phyloP scores from a whole-genome alignment of 192 early-diverging fungal genomes.

The Backusella tuberculispora region DNA sequence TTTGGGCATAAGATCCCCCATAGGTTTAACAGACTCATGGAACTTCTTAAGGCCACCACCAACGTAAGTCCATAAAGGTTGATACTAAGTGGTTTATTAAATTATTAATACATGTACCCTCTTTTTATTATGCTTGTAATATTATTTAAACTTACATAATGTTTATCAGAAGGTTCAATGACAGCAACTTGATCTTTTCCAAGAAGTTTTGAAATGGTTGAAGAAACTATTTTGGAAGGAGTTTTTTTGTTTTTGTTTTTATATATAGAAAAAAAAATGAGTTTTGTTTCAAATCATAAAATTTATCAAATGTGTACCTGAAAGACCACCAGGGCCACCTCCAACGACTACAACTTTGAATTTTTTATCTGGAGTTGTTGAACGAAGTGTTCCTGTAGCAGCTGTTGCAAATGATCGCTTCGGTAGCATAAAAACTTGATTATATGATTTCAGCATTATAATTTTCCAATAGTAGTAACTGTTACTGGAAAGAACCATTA shows the following conservation, averaged over 20 bases:
- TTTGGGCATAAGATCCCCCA: conserved; percentile 67
- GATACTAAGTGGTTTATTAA: conserved; percentile 66
- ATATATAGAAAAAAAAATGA: background rate
- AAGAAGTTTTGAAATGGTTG: conserved; percentile 64
- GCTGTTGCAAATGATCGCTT: conserved; percentile 33
- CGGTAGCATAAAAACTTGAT: conserved; percentile 3
- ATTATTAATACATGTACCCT: background rate
- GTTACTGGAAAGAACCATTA: background rate
- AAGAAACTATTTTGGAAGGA: conserved; percentile 58
- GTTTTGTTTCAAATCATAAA: background rate
- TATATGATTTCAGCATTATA: conserved; percentile 27
- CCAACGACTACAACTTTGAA: conserved; percentile 64
- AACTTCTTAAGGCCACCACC: conserved; percentile 84
- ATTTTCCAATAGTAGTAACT: background rate
- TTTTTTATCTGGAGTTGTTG: conserved; percentile 16
- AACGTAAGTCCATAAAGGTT: conserved; percentile 92
- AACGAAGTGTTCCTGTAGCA: background rate
- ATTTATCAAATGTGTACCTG: conserved; percentile 31
- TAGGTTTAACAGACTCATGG: conserved; percentile 66
- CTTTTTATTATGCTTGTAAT: background rate
- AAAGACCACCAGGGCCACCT: conserved; percentile 58
- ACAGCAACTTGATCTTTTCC: conserved; percentile 71
- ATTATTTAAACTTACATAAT: conserved; percentile 56
- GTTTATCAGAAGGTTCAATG: conserved; percentile 69
- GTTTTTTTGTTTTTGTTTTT: too few relatives aligned